Conservation (phyloP, 129 eudicot genomes). For the Artemisia argyi region DNA sequence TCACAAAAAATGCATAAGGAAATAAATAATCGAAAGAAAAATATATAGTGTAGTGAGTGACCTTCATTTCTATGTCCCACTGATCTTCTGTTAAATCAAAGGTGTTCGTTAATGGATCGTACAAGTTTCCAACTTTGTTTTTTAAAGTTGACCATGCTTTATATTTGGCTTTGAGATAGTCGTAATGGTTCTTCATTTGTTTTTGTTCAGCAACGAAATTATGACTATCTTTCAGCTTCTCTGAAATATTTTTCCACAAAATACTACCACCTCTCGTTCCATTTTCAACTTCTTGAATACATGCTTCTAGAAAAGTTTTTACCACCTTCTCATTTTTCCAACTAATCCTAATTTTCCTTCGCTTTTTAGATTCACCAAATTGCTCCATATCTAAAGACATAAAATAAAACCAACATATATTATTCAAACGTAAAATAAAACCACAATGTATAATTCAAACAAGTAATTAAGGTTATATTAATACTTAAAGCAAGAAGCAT, state of each 20-base stretch:
- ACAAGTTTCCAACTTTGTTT: slow-evolving; percentile 8
- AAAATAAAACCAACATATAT: not conserved
- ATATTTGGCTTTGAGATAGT: slow-evolving; percentile 31
- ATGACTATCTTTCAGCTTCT: slow-evolving; percentile 25
- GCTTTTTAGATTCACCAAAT: slow-evolving; percentile 16
- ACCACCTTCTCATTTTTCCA: slow-evolving; percentile 28
- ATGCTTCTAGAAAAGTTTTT: slow-evolving; percentile 25
- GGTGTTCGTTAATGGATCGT: slow-evolving; percentile 30
- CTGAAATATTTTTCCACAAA: slow-evolving; percentile 22
- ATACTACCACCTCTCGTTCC: slow-evolving; percentile 23
- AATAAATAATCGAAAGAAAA: not conserved
- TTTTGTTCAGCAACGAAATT: slow-evolving; percentile 29
- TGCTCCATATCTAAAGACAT: slow-evolving; percentile 27
- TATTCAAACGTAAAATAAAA: not conserved
- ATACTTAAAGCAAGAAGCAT: too few relatives aligned
- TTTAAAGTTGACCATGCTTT: slow-evolving; percentile 30
- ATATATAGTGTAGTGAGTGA: not conserved
- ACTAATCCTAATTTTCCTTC: slow-evolving; percentile 22
- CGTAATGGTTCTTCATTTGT: slow-evolving; percentile 34
- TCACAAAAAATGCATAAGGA: not conserved
- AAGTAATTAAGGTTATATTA: not conserved
- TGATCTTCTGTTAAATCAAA: slow-evolving; percentile 32
- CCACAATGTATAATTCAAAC: not conserved
- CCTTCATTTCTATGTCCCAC: slow-evolving; percentile 31
- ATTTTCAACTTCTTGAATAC: slow-evolving; percentile 18